Conservation (phyloP, 768 basidiomycete genomes). For the Xerocomellus chrysenteron region DNA sequence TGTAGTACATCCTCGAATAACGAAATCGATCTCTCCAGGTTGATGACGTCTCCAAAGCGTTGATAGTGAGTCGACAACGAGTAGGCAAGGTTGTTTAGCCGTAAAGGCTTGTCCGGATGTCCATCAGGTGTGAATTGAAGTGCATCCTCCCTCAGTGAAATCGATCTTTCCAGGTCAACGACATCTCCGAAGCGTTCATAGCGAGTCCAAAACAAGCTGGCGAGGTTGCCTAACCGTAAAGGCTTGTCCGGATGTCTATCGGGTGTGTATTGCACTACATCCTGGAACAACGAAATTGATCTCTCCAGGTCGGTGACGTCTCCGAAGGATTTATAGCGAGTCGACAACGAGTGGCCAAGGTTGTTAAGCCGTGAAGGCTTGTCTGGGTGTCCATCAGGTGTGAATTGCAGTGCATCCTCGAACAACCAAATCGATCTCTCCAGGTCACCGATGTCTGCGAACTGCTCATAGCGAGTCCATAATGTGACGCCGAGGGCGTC, state of each 20-base stretch:
- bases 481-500: background rate
- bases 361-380: background rate
- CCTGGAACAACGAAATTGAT: background rate
- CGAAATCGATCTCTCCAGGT: background rate
- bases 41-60: background rate
- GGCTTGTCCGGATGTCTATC: background rate
- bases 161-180: background rate
- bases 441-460: background rate
- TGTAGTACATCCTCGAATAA: too few species aligned
- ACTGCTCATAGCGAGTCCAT: background rate
- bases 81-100: background rate
- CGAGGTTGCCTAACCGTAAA: background rate
- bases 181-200: background rate
- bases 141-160: background rate
- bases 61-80: background rate
- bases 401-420: background rate
- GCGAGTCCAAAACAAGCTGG: background rate
- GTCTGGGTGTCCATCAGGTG: background rate
- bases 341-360: background rate
- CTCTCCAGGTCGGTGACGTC: background rate
- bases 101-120: background rate
- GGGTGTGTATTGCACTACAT: background rate
- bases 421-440: background rate
- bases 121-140: background rate
- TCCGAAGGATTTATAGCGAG: background rate